Base-by-base conservation (phyloP, 2,329 filamentous ascomycete genomes). In the Fusarium albosuccineum region DNA sequence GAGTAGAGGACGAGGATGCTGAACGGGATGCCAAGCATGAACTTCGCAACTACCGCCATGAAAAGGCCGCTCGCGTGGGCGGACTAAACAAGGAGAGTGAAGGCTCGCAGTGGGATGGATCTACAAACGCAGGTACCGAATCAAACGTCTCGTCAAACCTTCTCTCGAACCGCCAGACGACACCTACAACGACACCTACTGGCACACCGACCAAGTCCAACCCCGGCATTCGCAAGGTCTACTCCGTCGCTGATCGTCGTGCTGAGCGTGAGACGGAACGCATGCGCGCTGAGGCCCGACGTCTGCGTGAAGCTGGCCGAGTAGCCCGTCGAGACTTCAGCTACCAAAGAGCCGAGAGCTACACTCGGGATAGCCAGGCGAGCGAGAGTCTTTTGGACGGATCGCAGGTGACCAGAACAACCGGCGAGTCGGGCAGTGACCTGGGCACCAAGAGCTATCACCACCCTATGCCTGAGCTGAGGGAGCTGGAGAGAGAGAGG, bases 71-170 rank as follows among this genome's bases (percentile, higher is more conserved):
- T 1, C 87, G 92, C 52, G 94, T 98, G 2, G 95, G 95, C 36
- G 95, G 95, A 17, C 82, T 98, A 77, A 98, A 98, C 80, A 90
- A 91, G 72, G 85, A 91, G 70, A 86, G 90, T 42, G 95, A 97
- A 70, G 92, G 90, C 63, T 92, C 89, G 62, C 83, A 88, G 68
- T 97, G 93, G 85, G 92, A 97, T 75, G 92, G 92, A 44, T 87
- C 84, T 11, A 88, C 86, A 16, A 89, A 87, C 78, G 91, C 90
- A 49, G 70, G 70, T 41, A 89, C 90, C 68, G 87, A 86, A 74
- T 89, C 89, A 34, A 86, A 83, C n/a, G 87, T 89, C 37, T 86
- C 84, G 70, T 83, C 88, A 64, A 86, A 92, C 67, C 83, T 91
- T 39, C 84, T 90, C 55, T 81, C 80, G 57, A 82, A 89, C 78